Percentiles rank a stretch among this genome's conserved stretches.
phyloP scores from a whole-genome alignment of 2,329 filamentous ascomycete genomes.

The Aspergillus floridensis region DNA sequence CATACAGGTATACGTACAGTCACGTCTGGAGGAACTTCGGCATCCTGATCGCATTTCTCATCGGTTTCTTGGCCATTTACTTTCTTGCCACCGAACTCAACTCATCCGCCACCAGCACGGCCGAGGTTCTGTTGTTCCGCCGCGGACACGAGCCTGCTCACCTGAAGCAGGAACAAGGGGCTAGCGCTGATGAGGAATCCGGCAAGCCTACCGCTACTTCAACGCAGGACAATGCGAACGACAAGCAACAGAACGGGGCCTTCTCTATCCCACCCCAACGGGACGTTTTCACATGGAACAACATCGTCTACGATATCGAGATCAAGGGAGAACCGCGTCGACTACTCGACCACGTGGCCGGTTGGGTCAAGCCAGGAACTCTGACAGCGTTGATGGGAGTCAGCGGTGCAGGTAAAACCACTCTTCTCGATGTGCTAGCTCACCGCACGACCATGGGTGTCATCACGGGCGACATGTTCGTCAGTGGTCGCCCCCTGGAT shows the following conservation, averaged over 20 bases:
- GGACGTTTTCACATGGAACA: slow-evolving; percentile 77
- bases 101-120: slow-evolving; percentile 66
- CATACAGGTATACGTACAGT: slow-evolving; percentile 56
- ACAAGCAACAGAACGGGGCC: background rate
- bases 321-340: slow-evolving; percentile 71
- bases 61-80: slow-evolving; percentile 60
- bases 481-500: slow-evolving; percentile 69
- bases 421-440: slow-evolving; percentile 79
- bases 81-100: slow-evolving; percentile 45
- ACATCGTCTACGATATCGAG: slow-evolving; percentile 74
- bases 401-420: slow-evolving; percentile 86
- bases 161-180: background rate
- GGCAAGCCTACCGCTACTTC: background rate
- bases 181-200: slow-evolving; percentile 5
- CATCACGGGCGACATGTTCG: slow-evolving; percentile 78
- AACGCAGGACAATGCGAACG: background rate
- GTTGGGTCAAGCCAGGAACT: slow-evolving; percentile 90
- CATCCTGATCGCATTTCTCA: slow-evolving; percentile 62
- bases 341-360: slow-evolving; percentile 78
- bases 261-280: slow-evolving; percentile 55
- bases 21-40: slow-evolving; percentile 70
- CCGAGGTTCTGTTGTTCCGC: slow-evolving; percentile 27
- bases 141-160: slow-evolving; percentile 7
- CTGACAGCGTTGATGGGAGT: slow-evolving; percentile 87
- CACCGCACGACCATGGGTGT: slow-evolving; percentile 82